Conservation (phyloP, 2,329 filamentous ascomycete genomes). For the Colletotrichum sp. region DNA sequence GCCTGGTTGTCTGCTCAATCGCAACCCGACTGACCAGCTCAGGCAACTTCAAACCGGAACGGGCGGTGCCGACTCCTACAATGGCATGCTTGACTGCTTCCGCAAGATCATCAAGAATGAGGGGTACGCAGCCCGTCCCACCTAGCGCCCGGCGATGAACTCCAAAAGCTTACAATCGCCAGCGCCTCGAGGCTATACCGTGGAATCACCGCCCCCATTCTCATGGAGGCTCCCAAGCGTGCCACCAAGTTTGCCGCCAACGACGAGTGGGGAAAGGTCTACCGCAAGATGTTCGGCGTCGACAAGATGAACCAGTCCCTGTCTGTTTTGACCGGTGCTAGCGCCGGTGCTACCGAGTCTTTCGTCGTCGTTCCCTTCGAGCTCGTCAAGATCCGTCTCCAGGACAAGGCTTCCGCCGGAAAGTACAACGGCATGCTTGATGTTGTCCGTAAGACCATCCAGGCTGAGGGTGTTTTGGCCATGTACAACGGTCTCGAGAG, state of each 20-base stretch:
- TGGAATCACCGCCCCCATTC: conserved; percentile 91
- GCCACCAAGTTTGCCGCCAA: conserved; percentile 99
- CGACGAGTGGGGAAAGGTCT: conserved; percentile 96
- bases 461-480: conserved; percentile 81
- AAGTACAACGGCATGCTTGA: conserved; percentile 87
- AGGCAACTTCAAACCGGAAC: conserved; percentile 87
- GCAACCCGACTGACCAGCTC: conserved; percentile 27
- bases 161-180: conserved; percentile 19
- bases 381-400: conserved; percentile 96
- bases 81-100: conserved; percentile 98
- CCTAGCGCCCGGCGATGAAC: background rate
- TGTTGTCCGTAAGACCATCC: conserved; percentile 81
- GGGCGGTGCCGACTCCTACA: conserved; percentile 84
- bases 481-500: conserved; percentile 97
- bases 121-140: conserved; percentile 64
- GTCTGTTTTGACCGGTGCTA: conserved; percentile 91
- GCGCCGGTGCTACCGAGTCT: conserved; percentile 92
- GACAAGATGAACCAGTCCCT: conserved; percentile 90
- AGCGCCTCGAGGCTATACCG: conserved; percentile 92
- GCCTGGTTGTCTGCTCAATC: conserved; percentile 16
- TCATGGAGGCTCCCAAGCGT: conserved; percentile 95
- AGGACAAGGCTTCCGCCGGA: conserved; percentile 91
- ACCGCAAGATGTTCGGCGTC: conserved; percentile 84
- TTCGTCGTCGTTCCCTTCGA: conserved; percentile 99
- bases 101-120: conserved; percentile 95